phyloP scores from a whole-genome alignment of 73 alveolate genomes.

The Paramecium biaurelia region DNA sequence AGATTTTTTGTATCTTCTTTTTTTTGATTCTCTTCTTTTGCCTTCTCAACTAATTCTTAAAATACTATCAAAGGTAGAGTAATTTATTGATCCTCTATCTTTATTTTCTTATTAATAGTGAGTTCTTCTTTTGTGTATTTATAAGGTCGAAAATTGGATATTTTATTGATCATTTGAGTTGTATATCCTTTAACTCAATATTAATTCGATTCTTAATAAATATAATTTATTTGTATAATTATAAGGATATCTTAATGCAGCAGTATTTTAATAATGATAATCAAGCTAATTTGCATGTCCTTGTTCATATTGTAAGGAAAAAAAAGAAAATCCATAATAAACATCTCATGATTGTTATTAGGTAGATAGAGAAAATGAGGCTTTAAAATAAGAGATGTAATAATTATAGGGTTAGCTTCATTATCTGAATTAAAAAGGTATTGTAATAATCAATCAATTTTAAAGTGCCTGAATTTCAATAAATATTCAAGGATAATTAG shows the following conservation, averaged over 20 bases:
- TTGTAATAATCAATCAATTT: background rate
- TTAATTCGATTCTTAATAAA: slow-evolving; percentile 34
- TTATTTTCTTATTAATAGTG: background rate
- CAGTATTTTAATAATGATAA: background rate
- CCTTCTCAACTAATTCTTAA: background rate
- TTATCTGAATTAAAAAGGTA: background rate
- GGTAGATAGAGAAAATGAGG: background rate
- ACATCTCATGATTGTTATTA: background rate
- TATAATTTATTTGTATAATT: background rate
- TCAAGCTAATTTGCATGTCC: background rate
- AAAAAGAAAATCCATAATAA: background rate
- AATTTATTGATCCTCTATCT: background rate
- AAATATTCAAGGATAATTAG: background rate
- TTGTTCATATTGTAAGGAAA: background rate
- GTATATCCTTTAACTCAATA: background rate
- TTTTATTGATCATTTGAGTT: background rate
- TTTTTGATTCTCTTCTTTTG: slow-evolving; percentile 9
- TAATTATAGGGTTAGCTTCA: background rate
- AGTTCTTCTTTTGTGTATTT: background rate
- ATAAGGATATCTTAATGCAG: background rate
- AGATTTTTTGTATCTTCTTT: slow-evolving; percentile 51
- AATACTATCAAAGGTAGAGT: background rate
- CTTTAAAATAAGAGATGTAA: background rate
- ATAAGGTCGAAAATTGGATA: background rate
- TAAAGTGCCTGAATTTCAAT: background rate